Conservation (phyloP, 2,329 filamentous ascomycete species). For the Aspergillaceae sp. region DNA sequence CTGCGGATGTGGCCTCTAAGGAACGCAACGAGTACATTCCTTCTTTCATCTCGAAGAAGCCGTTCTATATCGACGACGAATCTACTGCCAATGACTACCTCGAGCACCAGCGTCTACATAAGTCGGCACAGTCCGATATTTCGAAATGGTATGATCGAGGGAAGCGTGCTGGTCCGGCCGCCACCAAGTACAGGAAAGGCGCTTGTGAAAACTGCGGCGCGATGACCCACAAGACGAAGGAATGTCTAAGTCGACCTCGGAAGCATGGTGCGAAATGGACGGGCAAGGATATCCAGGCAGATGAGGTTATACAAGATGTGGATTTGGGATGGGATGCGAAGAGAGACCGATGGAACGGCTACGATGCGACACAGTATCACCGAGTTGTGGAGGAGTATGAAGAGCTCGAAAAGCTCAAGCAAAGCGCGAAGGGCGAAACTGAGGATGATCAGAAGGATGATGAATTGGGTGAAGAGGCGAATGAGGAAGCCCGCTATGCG, state of each 20-base stretch:
- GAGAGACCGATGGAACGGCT: slow-evolving; percentile 97
- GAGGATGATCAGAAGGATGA: slow-evolving; percentile 39
- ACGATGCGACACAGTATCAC: slow-evolving; percentile 77
- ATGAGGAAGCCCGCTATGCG: slow-evolving; percentile 60
- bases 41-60: slow-evolving; percentile 93
- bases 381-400: slow-evolving; percentile 85
- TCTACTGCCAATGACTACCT: slow-evolving; percentile 77
- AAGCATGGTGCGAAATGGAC: slow-evolving; percentile 89
- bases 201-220: slow-evolving; percentile 97
- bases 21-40: slow-evolving; percentile 99
- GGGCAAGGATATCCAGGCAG: slow-evolving; percentile 85
- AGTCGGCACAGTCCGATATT: slow-evolving; percentile 53
- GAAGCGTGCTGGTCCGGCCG: slow-evolving; percentile 71
- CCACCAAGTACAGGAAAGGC: slow-evolving; percentile 95
- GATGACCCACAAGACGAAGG: slow-evolving; percentile 92
- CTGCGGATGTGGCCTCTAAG: slow-evolving; percentile 52
- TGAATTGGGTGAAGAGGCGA: slow-evolving; percentile 47
- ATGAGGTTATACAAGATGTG: slow-evolving; percentile 78
- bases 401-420: slow-evolving; percentile 67
- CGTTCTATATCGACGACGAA: slow-evolving; percentile 82
- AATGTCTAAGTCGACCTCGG: slow-evolving; percentile 80
- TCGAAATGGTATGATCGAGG: slow-evolving; percentile 92
- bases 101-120: slow-evolving; percentile 84
- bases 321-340: slow-evolving; percentile 94
- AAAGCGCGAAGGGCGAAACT: slow-evolving; percentile 42